Conservation (phyloP, 2,329 filamentous ascomycete species). For the Geoglossum cookeanum region DNA sequence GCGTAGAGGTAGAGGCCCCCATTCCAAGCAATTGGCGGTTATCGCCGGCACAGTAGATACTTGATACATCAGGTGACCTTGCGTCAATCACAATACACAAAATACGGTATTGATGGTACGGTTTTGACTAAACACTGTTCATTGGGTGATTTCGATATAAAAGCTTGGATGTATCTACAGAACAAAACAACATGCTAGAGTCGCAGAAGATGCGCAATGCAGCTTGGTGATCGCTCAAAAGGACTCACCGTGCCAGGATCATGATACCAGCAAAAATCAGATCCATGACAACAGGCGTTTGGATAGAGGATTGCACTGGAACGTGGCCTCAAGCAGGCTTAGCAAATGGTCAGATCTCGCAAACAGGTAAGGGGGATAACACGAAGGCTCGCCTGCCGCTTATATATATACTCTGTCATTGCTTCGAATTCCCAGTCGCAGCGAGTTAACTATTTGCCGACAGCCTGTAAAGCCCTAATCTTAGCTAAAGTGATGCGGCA, state of each 20-base stretch:
- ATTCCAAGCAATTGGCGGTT: no score
- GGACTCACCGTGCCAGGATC: background rate
- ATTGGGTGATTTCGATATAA: background rate
- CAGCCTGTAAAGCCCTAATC: slow-evolving; percentile 3
- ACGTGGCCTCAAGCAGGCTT: background rate
- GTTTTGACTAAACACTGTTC: no score
- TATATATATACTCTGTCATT: background rate
- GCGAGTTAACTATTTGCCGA: slow-evolving; percentile 1
- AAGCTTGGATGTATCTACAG: background rate
- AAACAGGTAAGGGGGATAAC: background rate
- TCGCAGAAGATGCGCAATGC: background rate
- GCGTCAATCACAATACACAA: no score
- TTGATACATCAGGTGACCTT: no score
- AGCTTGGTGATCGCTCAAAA: background rate
- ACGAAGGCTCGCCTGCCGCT: slow-evolving; percentile 1
- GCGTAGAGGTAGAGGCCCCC: no score
- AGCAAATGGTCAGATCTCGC: background rate
- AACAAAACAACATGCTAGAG: background rate
- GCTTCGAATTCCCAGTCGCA: background rate
- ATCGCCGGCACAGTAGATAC: background rate
- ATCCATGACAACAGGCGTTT: background rate
- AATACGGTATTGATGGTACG: no score
- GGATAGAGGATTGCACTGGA: background rate
- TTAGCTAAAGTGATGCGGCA: background rate
- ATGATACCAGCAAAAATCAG: background rate